These are phyloP conservation scores for Globisporangium emineosum DNA, from an alignment of 352 stramenopile genomes.

Conservation along the genomic window DNA sequence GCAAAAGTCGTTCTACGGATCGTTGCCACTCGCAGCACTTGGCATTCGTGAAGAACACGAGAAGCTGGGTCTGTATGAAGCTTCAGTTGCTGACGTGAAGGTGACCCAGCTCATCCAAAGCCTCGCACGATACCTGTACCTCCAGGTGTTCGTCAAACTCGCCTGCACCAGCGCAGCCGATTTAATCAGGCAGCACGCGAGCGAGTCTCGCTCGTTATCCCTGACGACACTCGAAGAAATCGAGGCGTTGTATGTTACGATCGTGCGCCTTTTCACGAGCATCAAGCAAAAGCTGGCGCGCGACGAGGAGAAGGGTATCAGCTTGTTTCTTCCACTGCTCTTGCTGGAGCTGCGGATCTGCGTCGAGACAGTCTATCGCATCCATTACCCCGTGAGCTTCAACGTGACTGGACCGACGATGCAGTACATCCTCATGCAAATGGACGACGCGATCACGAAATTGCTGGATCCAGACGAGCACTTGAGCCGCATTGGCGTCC, in stretches of 20 bases:
- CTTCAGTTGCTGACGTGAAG: slow-evolving; percentile 19
- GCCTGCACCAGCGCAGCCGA: slow-evolving; percentile 21
- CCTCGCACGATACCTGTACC: slow-evolving; percentile 37
- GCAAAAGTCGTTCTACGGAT: slow-evolving; percentile 41
- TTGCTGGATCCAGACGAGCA: slow-evolving; percentile 54
- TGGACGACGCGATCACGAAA: slow-evolving; percentile 41
- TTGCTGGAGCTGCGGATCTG: slow-evolving; percentile 59
- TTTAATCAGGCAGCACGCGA: slow-evolving; percentile 15
- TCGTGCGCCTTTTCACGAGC: slow-evolving; percentile 31
- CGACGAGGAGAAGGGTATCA: slow-evolving; percentile 28
- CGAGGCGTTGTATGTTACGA: slow-evolving; percentile 43
- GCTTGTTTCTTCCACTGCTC: slow-evolving; percentile 45
- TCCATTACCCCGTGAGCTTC: slow-evolving; percentile 63
- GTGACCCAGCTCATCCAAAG: slow-evolving; percentile 40
- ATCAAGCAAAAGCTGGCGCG: slow-evolving; percentile 23
- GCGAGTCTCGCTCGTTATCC: not conserved
- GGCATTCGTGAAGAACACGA: slow-evolving; percentile 34
- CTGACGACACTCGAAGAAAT: slow-evolving; percentile 12
- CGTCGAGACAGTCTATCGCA: slow-evolving; percentile 57
- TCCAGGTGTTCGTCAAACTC: slow-evolving; percentile 39
- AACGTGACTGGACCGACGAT: slow-evolving; percentile 28
- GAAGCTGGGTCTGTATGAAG: slow-evolving; percentile 25
- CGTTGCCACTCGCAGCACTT: slow-evolving; percentile 41
- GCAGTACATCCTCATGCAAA: slow-evolving; percentile 36
- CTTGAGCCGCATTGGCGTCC: slow-evolving; percentile 45